Percentiles rank a stretch among this genome's conserved stretches.
Conservation (phyloP, 1,139 yeast species). For the Pichia sp. region DNA sequence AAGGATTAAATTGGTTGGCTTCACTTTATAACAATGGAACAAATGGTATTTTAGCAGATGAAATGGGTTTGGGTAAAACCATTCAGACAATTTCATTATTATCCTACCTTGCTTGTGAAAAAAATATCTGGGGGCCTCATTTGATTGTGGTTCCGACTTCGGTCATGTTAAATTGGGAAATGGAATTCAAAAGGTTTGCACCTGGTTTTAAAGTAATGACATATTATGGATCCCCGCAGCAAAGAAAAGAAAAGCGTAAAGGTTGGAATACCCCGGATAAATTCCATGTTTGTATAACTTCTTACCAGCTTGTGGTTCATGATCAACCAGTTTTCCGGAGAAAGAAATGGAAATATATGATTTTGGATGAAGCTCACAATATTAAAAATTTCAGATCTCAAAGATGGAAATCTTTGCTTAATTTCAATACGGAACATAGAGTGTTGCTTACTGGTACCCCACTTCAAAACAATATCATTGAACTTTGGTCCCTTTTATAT, state of each 20-base stretch:
- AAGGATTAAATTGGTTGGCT: constrained; percentile 96
- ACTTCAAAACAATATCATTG: constrained; percentile 83
- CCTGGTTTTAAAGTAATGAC: constrained; percentile 96
- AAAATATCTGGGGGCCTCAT: constrained; percentile 97
- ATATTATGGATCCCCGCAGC: constrained; percentile 97
- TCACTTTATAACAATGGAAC: constrained; percentile 88
- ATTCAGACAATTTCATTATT: constrained; percentile 89
- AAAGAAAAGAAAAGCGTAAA: constrained; percentile 87
- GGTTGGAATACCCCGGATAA: constrained; percentile 98
- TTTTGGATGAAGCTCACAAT: constrained; percentile 96
- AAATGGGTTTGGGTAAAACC: constrained; percentile 94
- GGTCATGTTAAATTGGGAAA: constrained; percentile 98
- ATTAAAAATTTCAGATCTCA: constrained; percentile 94
- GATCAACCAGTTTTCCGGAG: constrained; percentile 92
- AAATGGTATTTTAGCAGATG: constrained; percentile 96
- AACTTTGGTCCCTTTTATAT: constrained; percentile 87
- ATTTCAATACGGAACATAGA: constrained; percentile 87
- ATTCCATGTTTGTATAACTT: constrained; percentile 94
- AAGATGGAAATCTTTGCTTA: constrained; percentile 92
- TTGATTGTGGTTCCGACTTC: constrained; percentile 95
- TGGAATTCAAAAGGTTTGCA: constrained; percentile 97
- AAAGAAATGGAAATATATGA: constrained; percentile 93
- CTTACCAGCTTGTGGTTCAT: constrained; percentile 92
- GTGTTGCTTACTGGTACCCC: constrained; percentile 93
- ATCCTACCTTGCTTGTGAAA: constrained; percentile 86